Evolutionary conservation across 345 rosid genomes (phyloP).

Genomic region (Populus davidiana): DNA sequence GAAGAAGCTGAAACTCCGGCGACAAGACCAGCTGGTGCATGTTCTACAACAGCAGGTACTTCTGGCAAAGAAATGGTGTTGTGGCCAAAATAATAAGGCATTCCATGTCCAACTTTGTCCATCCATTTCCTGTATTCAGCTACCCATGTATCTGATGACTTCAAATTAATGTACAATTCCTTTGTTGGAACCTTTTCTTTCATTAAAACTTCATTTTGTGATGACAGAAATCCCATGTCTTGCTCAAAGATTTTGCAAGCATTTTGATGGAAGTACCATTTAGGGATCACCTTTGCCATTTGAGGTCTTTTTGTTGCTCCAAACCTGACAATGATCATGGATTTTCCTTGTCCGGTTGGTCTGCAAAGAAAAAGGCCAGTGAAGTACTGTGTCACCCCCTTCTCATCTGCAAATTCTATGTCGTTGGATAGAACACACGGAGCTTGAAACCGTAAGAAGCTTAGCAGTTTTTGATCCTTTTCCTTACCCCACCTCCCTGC

Average conservation of each 20-base stretch:
- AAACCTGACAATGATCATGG: conserved; percentile 89
- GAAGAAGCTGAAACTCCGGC: conserved; percentile 67
- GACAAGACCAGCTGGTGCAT: conserved; percentile 83
- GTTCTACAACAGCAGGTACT: conserved; percentile 77
- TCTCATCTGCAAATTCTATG: conserved; percentile 52
- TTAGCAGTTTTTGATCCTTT: conserved; percentile 45
- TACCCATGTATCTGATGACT: conserved; percentile 89
- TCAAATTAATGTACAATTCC: conserved; percentile 65
- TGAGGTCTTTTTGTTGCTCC: conserved; percentile 63
- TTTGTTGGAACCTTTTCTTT: conserved; percentile 85
- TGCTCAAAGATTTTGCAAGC: conserved; percentile 86
- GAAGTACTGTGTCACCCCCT: conserved; percentile 71
- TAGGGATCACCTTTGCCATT: conserved; percentile 50
- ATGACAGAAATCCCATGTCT: conserved; percentile 92
- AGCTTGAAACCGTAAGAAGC: conserved; percentile 68
- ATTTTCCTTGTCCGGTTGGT: conserved; percentile 94
- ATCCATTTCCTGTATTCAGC: conserved; percentile 93
- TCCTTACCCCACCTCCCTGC: conserved; percentile 90
- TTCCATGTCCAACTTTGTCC: conserved; percentile 97
- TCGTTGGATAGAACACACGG: conserved; percentile 80
- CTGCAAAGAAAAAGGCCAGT: conserved; percentile 81
- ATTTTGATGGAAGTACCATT: conserved; percentile 88
- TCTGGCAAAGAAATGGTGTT: conserved; percentile 61
- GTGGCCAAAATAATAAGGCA: conserved; percentile 93
- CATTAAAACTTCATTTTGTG: conserved; percentile 75